phyloP scores from a whole-genome alignment of 2,329 filamentous ascomycete species.

The Cladosporium colombiae region DNA sequence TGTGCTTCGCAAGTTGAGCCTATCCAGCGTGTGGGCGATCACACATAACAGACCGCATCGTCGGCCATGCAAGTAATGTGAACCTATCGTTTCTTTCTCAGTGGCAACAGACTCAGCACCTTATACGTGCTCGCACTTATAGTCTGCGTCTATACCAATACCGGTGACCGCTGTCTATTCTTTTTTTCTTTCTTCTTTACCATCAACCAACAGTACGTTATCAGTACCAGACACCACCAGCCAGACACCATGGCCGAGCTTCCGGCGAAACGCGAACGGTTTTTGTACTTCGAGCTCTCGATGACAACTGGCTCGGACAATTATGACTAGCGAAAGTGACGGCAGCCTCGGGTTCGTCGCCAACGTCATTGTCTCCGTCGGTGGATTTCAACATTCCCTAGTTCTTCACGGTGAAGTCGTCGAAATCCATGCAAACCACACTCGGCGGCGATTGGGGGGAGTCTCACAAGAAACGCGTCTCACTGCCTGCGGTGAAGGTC shows the following conservation, averaged over 20 bases:
- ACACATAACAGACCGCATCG: no score
- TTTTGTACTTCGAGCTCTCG: neutral
- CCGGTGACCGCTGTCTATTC: no score
- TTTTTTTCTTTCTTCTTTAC: no score
- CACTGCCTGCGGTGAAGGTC: neutral
- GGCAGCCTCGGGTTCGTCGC: neutral
- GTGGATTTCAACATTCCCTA: neutral
- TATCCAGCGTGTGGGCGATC: neutral
- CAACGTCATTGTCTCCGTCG: neutral
- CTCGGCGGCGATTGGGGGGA: neutral
- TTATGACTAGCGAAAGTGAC: neutral
- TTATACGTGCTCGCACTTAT: neutral
- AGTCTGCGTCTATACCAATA: no score
- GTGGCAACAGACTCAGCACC: neutral
- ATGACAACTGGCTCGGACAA: neutral
- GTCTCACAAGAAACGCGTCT: neutral
- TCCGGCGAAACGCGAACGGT: neutral
- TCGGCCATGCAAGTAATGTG: no score
- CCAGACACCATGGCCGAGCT: neutral
- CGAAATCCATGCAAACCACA: neutral
- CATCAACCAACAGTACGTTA: no score
- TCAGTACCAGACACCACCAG: no score
- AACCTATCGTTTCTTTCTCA: neutral
- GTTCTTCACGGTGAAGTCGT: neutral
- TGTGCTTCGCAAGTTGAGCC: neutral